Evolutionary conservation across 176 grass and related monocot species (phyloP).

Genomic region (Cenchrus purpureus): DNA sequence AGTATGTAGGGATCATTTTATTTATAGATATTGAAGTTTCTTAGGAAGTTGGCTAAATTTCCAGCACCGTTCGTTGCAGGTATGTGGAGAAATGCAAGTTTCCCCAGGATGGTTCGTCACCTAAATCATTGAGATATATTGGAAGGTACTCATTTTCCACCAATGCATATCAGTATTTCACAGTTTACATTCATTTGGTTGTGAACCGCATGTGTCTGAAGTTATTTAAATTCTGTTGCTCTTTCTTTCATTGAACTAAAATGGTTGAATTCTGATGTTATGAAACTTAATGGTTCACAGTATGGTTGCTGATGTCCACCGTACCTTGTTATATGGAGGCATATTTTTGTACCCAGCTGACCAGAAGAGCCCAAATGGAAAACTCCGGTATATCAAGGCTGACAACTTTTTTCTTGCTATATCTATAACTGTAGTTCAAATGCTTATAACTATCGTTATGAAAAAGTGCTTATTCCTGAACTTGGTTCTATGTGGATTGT

Average conservation of each 20-base stretch:
- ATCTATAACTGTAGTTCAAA: neutral
- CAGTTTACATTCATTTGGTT: neutral
- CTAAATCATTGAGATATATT: constrained; percentile 97
- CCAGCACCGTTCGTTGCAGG: constrained; percentile 36
- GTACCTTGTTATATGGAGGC: constrained; percentile 91
- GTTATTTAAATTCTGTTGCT: neutral
- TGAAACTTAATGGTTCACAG: constrained; percentile 37
- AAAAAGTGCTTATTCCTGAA: neutral
- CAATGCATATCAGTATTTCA: neutral
- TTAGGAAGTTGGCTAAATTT: constrained; percentile 37
- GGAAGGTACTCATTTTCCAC: constrained; percentile 62
- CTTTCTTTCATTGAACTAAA: neutral
- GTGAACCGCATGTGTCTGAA: neutral
- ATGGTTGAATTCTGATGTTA: neutral
- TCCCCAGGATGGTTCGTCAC: constrained; percentile 71
- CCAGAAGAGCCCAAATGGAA: constrained; percentile 86
- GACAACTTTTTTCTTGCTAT: neutral
- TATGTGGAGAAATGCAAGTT: constrained; percentile 93
- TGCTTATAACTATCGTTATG: neutral
- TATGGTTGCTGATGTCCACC: constrained; percentile 96
- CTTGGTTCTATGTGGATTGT: neutral
- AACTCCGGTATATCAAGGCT: constrained; percentile 64
- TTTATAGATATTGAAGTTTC: neutral
- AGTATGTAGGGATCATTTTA: constrained; percentile 40
- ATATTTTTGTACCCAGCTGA: constrained; percentile 95